Evolutionary conservation across 2,329 filamentous ascomycete genomes (phyloP).

Genomic region (Xylariaceae sp.): DNA sequence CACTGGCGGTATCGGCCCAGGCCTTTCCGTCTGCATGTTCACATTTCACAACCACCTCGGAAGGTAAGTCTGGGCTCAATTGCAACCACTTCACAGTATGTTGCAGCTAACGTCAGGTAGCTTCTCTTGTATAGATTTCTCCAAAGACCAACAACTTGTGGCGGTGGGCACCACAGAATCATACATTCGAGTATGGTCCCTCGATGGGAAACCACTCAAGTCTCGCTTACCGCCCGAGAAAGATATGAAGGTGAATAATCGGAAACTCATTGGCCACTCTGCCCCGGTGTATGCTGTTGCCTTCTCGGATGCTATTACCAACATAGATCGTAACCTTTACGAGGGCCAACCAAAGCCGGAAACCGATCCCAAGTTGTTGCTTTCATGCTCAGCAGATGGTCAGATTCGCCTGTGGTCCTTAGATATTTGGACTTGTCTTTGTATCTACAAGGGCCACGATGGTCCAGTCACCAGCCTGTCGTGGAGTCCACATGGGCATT

Average conservation of each 20-base stretch:
- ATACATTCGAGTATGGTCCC: constrained; percentile 92
- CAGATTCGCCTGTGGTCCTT: constrained; percentile 92
- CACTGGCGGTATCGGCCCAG: constrained; percentile 81
- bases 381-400: constrained; percentile 87
- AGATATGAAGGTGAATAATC: constrained; percentile 65
- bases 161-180: constrained; percentile 92
- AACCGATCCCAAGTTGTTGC: constrained; percentile 72
- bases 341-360: constrained; percentile 55
- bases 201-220: constrained; percentile 82
- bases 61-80: constrained; percentile 60
- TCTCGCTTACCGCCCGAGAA: constrained; percentile 67
- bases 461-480: constrained; percentile 86
- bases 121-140: constrained; percentile 94
- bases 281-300: constrained; percentile 87
- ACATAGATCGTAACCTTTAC: constrained; percentile 56
- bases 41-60: constrained; percentile 97
- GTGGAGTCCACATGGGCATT: constrained; percentile 94
- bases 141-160: constrained; percentile 84
- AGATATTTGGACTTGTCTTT: constrained; percentile 89
- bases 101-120: constrained; percentile 48
- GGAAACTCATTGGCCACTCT: constrained; percentile 84
- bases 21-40: constrained; percentile 93
- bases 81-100: background rate
- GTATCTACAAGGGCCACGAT: constrained; percentile 92
- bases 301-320: constrained; percentile 76